These are phyloP conservation scores for Vaccinium vitisidaea DNA, from an alignment of 148 eudicot genomes.

Conservation along the genomic window DNA sequence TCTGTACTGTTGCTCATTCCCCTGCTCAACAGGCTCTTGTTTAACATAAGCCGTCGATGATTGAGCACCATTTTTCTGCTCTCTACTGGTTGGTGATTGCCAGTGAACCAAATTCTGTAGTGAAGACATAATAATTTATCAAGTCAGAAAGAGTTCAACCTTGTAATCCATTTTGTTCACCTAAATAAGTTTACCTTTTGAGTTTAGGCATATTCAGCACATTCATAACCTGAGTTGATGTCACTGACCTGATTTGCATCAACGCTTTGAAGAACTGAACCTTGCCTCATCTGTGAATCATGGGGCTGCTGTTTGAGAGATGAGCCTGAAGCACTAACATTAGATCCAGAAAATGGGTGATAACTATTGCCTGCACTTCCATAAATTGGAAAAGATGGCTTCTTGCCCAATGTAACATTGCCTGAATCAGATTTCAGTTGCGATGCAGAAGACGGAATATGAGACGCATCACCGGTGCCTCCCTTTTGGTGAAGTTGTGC, in stretches of 20 bases:
- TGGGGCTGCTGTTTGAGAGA: conserved; percentile 50
- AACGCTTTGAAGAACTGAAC: conserved; percentile 50
- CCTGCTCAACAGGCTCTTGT: conserved; percentile 62
- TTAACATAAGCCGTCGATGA: conserved; percentile 52
- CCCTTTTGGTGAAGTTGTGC: conserved; percentile 38
- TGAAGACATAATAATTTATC: conserved; percentile 25
- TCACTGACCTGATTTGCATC: conserved; percentile 40
- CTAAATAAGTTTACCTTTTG: conserved; percentile 42
- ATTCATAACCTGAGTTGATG: conserved; percentile 42
- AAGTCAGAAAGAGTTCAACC: conserved; percentile 35
- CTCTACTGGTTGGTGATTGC: conserved; percentile 45
- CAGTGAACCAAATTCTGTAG: conserved; percentile 52
- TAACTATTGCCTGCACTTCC: conserved; percentile 49
- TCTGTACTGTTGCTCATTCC: conserved; percentile 53
- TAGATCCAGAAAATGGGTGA: conserved; percentile 45
- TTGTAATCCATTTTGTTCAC: conserved; percentile 46
- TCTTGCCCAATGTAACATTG: conserved; percentile 36
- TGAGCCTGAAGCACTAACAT: conserved; percentile 44
- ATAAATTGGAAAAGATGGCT: conserved; percentile 60
- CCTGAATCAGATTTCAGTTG: conserved; percentile 40
- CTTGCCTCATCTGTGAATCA: conserved; percentile 60
- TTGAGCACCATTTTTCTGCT: conserved; percentile 43
- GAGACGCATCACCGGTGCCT: conserved; percentile 29
- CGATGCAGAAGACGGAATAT: conserved; percentile 24
- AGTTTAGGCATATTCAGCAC: conserved; percentile 34